Evolutionary conservation across 2,329 filamentous ascomycete species (phyloP), one percentile per base, ranked within the genome.

Genomic region (Botryotinia narcissicola): DNA sequence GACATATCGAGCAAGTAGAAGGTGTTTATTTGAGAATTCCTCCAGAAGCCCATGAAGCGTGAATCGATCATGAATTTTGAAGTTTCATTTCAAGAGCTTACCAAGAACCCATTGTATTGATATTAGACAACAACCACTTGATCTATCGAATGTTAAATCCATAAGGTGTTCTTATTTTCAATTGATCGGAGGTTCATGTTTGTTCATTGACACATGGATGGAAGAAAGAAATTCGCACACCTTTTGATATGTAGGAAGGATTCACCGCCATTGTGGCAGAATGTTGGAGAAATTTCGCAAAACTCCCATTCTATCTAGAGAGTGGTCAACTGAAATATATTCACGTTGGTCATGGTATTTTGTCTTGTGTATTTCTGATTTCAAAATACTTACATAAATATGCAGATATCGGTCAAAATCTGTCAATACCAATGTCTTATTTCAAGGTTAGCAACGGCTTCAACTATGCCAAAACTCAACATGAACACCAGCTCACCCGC

Each of bases 361-460:
- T 37, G 29, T 18, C 44, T 35, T 14, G 32, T 25, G 22, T 66
- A 10, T 22, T 48, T 32, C 25, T 66, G 20, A 48, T 46, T 25
- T 46, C 12, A 10, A n/a, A 4, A 10, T 57, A 25, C 7, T 42
- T 57, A 16, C 3, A 22, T 7, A 68, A 68, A 68, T 4, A 68
- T 68, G 66, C 25, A 57, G 35, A 68, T 68, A 29, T 54, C 29
- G 64, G 16, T 20, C 46, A 68, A 44, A 20, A 72, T 44, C 10
- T 42, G 5, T 66, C n/a, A 16, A 57, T 35, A 54, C 9, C 59
- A 66, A 72, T 72, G 70, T 72, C 70, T 66, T 66, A 44, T 72
- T 67, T 67, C 60, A 72, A 72, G 70, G 70, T 72, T n/a, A 63
- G 70, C 48, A 66, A 67, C n/a, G 5, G 35, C 54, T 40, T 48